Base-by-base conservation (phyloP, 2,329 filamentous ascomycete genomes). In the Drechmeria coniospora region DNA sequence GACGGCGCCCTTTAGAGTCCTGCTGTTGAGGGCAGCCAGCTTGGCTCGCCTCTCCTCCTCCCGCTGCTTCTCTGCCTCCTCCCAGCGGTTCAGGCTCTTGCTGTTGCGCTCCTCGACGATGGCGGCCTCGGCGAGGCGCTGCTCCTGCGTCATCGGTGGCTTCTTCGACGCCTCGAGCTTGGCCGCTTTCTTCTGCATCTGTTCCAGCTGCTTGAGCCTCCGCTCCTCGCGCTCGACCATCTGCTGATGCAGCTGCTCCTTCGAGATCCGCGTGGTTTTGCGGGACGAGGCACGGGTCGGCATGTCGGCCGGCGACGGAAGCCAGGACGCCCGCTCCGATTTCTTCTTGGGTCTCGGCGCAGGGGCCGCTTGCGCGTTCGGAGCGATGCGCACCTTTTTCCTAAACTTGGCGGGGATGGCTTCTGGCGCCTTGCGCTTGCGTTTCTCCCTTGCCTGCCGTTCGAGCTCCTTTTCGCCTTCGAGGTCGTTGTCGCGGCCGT, bases 11-110 rank as follows among this genome's bases (percentile, higher is more conserved):
- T 87, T 76, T 7, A 95, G 65, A 27, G 79, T 82, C 26, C 86
- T 73, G 48, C 84, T 82, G 43, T 92, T 80, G 40, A 95, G 61
- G 10, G 87, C 90, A 21, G 87, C 84, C 26, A 95, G 62, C 54
- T 79, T 87, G 22, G 75, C 79, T 37, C 74, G 69, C 35, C 87
- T 69, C 45, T 92, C 80, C 42, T 87, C 82, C 39, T 86, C 79
- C 32, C 87, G 74, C 48, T 79, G 74, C 54, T 83, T 84, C 56
- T 98, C 90, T 6, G 83, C 81, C 50, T 83, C 79, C 51, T 95
- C 86, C 86, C 87, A 95, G 31, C 82, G 68, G 46, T 87, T 94
- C 45, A 93, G 57, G 51, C 79, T 95, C 63, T 82, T 92, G 40
- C 78, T 70, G 51, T 98, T 94, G 42, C 76, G 65, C 51, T 79